A percentile compares a stretch with the other conserved stretches of the same genome.
Conservation (phyloP, 805 yeast genomes). For the Saturnispora dispora region DNA sequence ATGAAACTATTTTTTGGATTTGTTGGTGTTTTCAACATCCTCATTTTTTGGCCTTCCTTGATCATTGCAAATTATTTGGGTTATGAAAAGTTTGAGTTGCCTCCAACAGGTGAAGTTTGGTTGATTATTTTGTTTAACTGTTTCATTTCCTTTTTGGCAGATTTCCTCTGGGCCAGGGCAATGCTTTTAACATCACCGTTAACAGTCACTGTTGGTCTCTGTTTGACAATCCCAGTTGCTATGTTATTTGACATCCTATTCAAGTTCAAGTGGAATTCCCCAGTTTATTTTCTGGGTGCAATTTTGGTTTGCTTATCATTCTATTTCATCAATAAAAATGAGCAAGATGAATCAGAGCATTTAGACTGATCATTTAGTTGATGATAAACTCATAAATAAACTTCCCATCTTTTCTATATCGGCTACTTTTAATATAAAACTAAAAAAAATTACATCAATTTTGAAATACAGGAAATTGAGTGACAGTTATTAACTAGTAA, state of each 20-base stretch:
- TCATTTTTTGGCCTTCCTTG: constrained; percentile 77
- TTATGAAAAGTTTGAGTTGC: constrained; percentile 65
- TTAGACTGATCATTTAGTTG: not conserved
- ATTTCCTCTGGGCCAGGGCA: constrained; percentile 93
- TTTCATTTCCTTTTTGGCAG: constrained; percentile 72
- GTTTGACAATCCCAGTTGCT: constrained; percentile 89
- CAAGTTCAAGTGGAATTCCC: constrained; percentile 52
- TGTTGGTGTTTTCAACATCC: constrained; percentile 76
- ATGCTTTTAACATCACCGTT: constrained; percentile 88
- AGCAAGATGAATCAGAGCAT: constrained; percentile 42
- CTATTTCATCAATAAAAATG: constrained; percentile 72
- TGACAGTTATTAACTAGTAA: not conserved
- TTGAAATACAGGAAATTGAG: not conserved
- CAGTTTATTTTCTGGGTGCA: constrained; percentile 72
- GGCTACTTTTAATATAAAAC: not conserved
- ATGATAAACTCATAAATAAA: not conserved
- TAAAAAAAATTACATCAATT: not conserved
- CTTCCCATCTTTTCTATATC: not conserved
- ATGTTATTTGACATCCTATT: constrained; percentile 82
- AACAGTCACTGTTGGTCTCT: constrained; percentile 90
- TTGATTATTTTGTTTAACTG: constrained; percentile 56
- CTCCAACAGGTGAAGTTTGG: constrained; percentile 44
- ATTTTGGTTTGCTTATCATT: constrained; percentile 71
- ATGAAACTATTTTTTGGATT: constrained; percentile 89
- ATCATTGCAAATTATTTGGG: constrained; percentile 53